A percentile compares a stretch with the other conserved stretches of the same genome.
These are phyloP conservation scores for Cadophora sp. DNA, from an alignment of 2,329 filamentous ascomycete genomes.

Conservation along the genomic window DNA sequence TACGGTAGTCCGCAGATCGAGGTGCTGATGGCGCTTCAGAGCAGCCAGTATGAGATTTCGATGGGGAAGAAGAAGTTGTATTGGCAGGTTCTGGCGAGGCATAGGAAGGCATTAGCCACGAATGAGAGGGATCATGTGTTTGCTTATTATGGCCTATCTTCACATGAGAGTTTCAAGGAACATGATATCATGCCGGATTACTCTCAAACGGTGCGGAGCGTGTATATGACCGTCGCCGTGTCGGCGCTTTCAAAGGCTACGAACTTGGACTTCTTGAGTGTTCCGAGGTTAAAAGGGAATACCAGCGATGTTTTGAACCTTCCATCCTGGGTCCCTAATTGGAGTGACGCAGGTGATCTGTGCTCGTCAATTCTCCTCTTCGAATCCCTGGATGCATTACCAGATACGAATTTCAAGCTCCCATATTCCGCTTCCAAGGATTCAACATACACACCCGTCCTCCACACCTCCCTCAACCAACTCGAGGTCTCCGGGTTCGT, in stretches of 20 bases:
- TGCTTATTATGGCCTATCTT: constrained; percentile 17
- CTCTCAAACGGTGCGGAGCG: background rate
- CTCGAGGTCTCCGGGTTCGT: constrained; percentile 17
- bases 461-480: background rate
- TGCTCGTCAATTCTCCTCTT: constrained; percentile 5
- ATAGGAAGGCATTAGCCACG: constrained; percentile 6
- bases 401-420: background rate
- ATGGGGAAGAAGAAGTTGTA: constrained; percentile 10
- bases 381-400: background rate
- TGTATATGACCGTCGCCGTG: constrained; percentile 10
- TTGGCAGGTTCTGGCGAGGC: constrained; percentile 12
- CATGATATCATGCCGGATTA: constrained; percentile 12
- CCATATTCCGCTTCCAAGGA: constrained; percentile 14
- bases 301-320: background rate
- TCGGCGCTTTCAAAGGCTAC: constrained; percentile 4
- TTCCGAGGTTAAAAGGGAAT: background rate
- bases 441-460: background rate
- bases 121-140: constrained; percentile 20
- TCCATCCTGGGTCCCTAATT: constrained; percentile 25
- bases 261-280: constrained; percentile 20
- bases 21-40: background rate
- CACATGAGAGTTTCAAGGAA: constrained; percentile 15
- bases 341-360: background rate
- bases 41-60: constrained; percentile 12
- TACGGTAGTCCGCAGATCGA: constrained; percentile 16